These are phyloP conservation scores for Tardiomyces digboiensis DNA, from an alignment of 1,139 yeast genomes.

Conservation along the genomic window DNA sequence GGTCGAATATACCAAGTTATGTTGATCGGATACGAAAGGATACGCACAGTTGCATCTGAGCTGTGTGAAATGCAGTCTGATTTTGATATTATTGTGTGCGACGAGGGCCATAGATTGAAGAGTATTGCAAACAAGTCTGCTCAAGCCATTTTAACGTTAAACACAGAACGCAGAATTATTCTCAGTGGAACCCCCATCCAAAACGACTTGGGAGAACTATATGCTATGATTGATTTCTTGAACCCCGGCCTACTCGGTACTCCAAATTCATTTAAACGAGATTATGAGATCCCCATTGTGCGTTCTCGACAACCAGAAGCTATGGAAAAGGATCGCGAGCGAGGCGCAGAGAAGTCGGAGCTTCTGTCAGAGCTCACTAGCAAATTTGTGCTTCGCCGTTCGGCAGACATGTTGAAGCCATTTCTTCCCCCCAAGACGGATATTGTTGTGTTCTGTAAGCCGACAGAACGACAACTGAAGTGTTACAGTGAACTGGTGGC, in stretches of 20 bases:
- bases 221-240: conserved; percentile 67
- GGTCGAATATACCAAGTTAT: conserved; percentile 74
- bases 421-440: conserved; percentile 70
- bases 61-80: conserved; percentile 32
- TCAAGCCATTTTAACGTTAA: conserved; percentile 46
- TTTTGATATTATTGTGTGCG: conserved; percentile 79
- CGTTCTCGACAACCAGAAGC: conserved; percentile 70
- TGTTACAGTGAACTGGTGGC: conserved; percentile 45
- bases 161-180: conserved; percentile 49
- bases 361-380: conserved; percentile 56
- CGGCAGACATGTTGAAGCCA: conserved; percentile 51
- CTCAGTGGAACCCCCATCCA: conserved; percentile 95
- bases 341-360: conserved; percentile 54
- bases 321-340: conserved; percentile 35
- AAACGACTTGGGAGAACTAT: conserved; percentile 80
- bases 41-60: conserved; percentile 48
- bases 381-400: conserved; percentile 65
- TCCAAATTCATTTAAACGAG: conserved; percentile 51
- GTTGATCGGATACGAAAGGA: conserved; percentile 81
- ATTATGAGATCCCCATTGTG: conserved; percentile 61
- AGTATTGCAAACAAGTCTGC: conserved; percentile 53
- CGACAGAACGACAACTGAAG: conserved; percentile 50
- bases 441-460: conserved; percentile 67
- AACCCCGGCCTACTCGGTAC: conserved; percentile 78
- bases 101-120: conserved; percentile 89